Evolutionary conservation across 192 early-diverging fungal genomes (phyloP), one percentile per base, ranked within the genome.

Genomic region (Linnemannia exigua): DNA sequence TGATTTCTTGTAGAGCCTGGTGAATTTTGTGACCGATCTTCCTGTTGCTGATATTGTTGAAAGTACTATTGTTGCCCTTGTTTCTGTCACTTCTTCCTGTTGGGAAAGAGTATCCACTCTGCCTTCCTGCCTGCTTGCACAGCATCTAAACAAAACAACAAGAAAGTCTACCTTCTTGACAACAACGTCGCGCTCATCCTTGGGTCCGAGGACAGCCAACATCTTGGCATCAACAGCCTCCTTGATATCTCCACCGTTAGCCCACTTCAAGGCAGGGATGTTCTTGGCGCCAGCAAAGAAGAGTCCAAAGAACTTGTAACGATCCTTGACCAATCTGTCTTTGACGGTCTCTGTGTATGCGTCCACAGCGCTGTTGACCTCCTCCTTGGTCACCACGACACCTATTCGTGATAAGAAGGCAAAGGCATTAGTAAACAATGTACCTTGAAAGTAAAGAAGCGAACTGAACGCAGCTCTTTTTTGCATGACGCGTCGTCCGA

Each of bases 101-200:
- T n/a, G n/a, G n/a, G n/a, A n/a, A n/a, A n/a, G n/a, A n/a, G n/a
- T n/a, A n/a, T n/a, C n/a, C n/a, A n/a, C n/a, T n/a, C n/a, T n/a
- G n/a, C n/a, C n/a, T n/a, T n/a, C 41, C 9, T 44, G 41, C 41
- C 41, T 6, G 41, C 41, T 44, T 44, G 41, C 41, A 44, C 9
- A 44, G 9, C 41, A 3, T 44, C 41, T 9, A 44, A n/a, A n/a
- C n/a, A 74, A 14, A 52, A 38, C 88, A 31, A 48, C 15, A 51
- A 79, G 11, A 63, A 63, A 46, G 16, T 81, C n/a, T 44, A 79
- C 87, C 78, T 83, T 86, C 82, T 93, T 91, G 69, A 82, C 75
- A 41, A 81, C 72, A 51, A 92, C 91, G 88, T 99, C 98, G 58
- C 98, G 94, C 84, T 99, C 98, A 88, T 99, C 98, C 88, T 99